These are phyloP conservation scores for Pontederia paniculata DNA, from an alignment of 176 grass and related monocot genomes.

Conservation along the genomic window DNA sequence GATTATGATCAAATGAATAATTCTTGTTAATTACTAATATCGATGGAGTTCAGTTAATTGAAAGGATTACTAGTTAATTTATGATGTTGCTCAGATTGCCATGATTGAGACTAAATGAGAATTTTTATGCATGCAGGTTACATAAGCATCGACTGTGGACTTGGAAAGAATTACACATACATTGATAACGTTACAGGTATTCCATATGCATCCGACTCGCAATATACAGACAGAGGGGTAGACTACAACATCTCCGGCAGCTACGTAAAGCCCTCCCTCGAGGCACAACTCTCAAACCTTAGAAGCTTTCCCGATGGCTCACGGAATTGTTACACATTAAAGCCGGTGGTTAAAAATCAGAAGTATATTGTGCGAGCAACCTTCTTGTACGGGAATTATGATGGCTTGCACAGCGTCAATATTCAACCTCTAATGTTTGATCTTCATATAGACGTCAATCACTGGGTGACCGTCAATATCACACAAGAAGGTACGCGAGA, in stretches of 20 bases:
- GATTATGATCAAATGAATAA: too few species aligned
- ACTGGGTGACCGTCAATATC: too few species aligned
- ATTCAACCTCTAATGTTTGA: slow-evolving; percentile 6
- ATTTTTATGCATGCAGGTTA: slow-evolving; percentile 6
- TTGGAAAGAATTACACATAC: not conserved
- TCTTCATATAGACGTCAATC: slow-evolving; percentile 7
- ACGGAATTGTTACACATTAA: slow-evolving; percentile 24
- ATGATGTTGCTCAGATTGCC: too few species aligned
- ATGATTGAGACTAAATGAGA: too few species aligned
- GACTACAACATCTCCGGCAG: slow-evolving; percentile 10
- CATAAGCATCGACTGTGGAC: slow-evolving; percentile 21
- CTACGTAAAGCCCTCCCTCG: not conserved
- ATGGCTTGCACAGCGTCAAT: slow-evolving; percentile 4
- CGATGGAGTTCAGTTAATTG: too few species aligned
- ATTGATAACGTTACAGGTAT: slow-evolving; percentile 14
- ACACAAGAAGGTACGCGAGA: too few species aligned
- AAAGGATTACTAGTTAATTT: too few species aligned
- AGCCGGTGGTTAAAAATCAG: not conserved
- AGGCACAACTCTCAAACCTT: slow-evolving; percentile 12
- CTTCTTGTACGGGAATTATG: slow-evolving; percentile 23
- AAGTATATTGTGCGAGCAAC: slow-evolving; percentile 22
- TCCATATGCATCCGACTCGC: slow-evolving; percentile 17
- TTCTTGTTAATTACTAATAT: too few species aligned
- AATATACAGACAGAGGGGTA: slow-evolving; percentile 4
- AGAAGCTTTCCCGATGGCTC: slow-evolving; percentile 21